These are phyloP conservation scores for Cucurbita maxima DNA, from an alignment of 306 rosid genomes.

Conservation along the genomic window DNA sequence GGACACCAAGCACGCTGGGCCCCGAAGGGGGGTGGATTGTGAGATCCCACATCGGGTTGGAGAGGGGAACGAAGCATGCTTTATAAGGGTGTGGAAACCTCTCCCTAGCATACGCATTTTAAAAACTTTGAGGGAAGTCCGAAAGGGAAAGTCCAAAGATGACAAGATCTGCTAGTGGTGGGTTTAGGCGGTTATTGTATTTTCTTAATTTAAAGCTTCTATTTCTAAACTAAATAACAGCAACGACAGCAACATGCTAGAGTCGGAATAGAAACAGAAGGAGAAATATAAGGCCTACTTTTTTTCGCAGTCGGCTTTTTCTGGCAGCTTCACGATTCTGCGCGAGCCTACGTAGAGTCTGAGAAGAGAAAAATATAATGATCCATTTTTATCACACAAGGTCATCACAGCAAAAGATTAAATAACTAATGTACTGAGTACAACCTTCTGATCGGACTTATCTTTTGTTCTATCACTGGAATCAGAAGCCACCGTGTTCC, in stretches of 20 bases:
- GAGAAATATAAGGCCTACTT: slow-evolving; percentile 22
- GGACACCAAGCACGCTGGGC: no score
- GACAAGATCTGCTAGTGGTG: no score
- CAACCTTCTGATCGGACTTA: slow-evolving; percentile 89
- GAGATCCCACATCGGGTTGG: no score
- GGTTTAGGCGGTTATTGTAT: background rate
- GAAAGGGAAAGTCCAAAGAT: no score
- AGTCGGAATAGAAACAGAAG: background rate
- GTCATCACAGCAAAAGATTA: slow-evolving; percentile 8
- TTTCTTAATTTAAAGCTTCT: background rate
- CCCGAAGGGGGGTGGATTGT: no score
- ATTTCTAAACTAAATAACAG: background rate
- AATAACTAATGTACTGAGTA: background rate
- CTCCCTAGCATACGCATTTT: no score
- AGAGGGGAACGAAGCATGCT: no score
- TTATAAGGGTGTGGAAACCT: no score
- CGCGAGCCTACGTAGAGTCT: slow-evolving; percentile 69
- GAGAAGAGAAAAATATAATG: slow-evolving; percentile 21
- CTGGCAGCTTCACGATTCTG: slow-evolving; percentile 83
- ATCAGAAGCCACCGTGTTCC: slow-evolving; percentile 57
- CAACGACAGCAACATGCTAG: background rate
- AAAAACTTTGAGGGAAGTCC: no score
- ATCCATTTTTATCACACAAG: background rate
- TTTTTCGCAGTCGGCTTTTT: slow-evolving; percentile 60
- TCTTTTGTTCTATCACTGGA: slow-evolving; percentile 92